phyloP scores from a whole-genome alignment of 2,329 filamentous ascomycete genomes.

The Monilinia laxa region DNA sequence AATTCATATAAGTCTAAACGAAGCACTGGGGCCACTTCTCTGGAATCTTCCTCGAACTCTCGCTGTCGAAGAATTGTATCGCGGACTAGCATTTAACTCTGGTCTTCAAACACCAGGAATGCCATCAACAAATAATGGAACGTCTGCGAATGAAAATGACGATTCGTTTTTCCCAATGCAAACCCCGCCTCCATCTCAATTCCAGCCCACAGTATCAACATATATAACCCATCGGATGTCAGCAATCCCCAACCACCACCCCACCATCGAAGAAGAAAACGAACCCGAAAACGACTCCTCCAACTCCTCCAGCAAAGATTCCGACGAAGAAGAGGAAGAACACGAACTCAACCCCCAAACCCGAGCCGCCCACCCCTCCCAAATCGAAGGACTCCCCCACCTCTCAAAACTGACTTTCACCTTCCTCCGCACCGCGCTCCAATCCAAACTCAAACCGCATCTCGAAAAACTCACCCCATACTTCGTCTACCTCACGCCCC shows the following conservation, averaged over 20 bases:
- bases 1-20: conserved; percentile 49
- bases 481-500: conserved; percentile 24
- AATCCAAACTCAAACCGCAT: not conserved
- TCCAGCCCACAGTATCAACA: not conserved
- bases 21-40: conserved; percentile 36
- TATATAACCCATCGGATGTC: conserved; percentile 7
- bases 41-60: conserved; percentile 39
- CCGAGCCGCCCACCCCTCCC: not conserved
- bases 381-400: conserved; percentile 19
- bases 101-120: conserved; percentile 29
- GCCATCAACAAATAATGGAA: conserved; percentile 37
- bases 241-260: not conserved
- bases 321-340: conserved; percentile 10
- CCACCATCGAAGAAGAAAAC: not conserved
- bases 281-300: not conserved
- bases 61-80: conserved; percentile 33
- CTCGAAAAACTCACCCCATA: not conserved
- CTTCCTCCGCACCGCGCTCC: conserved; percentile 8
- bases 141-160: not conserved
- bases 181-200: not conserved
- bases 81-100: conserved; percentile 36
- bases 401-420: conserved; percentile 22
- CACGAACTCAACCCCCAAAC: conserved; percentile 9
- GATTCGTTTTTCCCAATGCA: conserved; percentile 9
- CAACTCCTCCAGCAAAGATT: not conserved